Conservation (phyloP, 2,329 filamentous ascomycete genomes). For the Whalleya microplaca region DNA sequence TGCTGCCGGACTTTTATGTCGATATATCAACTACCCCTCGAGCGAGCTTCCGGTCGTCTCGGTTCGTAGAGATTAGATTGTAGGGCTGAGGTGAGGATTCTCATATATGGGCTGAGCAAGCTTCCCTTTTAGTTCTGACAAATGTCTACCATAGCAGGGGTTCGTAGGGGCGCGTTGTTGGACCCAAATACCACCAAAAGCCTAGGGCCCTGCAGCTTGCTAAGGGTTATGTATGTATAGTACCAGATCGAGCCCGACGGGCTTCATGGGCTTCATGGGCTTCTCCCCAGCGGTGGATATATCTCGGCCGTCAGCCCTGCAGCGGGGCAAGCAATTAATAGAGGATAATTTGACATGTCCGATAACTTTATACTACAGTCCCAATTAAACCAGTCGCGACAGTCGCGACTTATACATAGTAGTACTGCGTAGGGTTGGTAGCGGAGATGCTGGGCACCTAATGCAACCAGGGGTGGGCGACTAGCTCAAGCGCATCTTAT, state of each 20-base stretch:
- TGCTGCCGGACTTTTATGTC: not conserved
- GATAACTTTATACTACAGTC: not conserved
- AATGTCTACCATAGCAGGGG: constrained; percentile 18
- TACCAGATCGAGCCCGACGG: constrained; percentile 12
- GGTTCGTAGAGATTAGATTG: constrained; percentile 9
- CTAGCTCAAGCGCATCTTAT: constrained; percentile 5
- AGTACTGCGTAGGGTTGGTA: not conserved
- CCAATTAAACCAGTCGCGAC: not conserved
- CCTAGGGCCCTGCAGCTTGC: not conserved
- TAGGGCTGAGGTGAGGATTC: constrained; percentile 21
- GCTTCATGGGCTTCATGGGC: constrained; percentile 10
- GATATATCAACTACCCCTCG: constrained; percentile 3
- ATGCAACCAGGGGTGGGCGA: constrained; percentile 6
- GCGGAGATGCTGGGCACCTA: constrained; percentile 5
- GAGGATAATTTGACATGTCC: not conserved
- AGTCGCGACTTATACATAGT: not conserved
- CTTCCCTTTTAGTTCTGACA: constrained; percentile 30
- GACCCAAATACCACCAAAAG: constrained; percentile 13
- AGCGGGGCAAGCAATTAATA: constrained; percentile 4
- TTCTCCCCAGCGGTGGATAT: constrained; percentile 20
- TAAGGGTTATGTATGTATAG: not conserved
- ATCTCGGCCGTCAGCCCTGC: constrained; percentile 24
- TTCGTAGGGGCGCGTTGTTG: constrained; percentile 16
- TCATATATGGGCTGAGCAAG: constrained; percentile 24
- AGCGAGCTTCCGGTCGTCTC: constrained; percentile 10